phyloP scores from a whole-genome alignment of 495 filamentous ascomycete species.

The Neurospora sp. region DNA sequence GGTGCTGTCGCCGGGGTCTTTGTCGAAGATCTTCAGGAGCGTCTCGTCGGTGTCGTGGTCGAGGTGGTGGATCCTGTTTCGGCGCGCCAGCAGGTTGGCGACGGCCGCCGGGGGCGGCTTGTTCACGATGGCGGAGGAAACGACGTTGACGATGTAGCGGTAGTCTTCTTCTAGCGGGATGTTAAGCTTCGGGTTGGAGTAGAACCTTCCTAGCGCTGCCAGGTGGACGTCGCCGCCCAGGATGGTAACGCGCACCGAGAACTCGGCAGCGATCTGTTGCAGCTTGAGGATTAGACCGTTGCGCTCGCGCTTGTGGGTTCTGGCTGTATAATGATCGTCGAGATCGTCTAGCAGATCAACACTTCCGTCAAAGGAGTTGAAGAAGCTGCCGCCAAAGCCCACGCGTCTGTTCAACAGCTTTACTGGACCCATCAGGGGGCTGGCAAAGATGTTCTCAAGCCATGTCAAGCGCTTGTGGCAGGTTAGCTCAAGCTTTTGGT shows the following conservation, averaged over 20 bases:
- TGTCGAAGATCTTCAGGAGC: slow-evolving; percentile 74
- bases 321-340: slow-evolving; percentile 90
- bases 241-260: slow-evolving; percentile 74
- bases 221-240: slow-evolving; percentile 91
- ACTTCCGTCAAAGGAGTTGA: slow-evolving; percentile 88
- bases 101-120: slow-evolving; percentile 82
- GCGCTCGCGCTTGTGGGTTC: slow-evolving; percentile 83
- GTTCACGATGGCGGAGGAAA: slow-evolving; percentile 88
- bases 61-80: slow-evolving; percentile 92
- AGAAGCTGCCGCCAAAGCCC: slow-evolving; percentile 68
- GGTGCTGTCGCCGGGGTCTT: slow-evolving; percentile 58
- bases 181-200: slow-evolving; percentile 70
- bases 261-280: slow-evolving; percentile 58
- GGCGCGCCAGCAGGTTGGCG: slow-evolving; percentile 72
- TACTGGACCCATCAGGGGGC: slow-evolving; percentile 74
- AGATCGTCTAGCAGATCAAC: slow-evolving; percentile 88
- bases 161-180: slow-evolving; percentile 78
- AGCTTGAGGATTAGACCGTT: slow-evolving; percentile 61
- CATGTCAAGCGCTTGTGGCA: slow-evolving; percentile 65
- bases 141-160: slow-evolving; percentile 83
- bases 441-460: slow-evolving; percentile 80
- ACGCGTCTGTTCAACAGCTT: slow-evolving; percentile 87
- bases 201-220: slow-evolving; percentile 87
- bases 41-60: slow-evolving; percentile 80
- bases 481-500: background rate